Percentiles rank a stretch among this genome's conserved stretches.
Conservation (phyloP, 257 asterid species). For the Handroanthus guayacan region DNA sequence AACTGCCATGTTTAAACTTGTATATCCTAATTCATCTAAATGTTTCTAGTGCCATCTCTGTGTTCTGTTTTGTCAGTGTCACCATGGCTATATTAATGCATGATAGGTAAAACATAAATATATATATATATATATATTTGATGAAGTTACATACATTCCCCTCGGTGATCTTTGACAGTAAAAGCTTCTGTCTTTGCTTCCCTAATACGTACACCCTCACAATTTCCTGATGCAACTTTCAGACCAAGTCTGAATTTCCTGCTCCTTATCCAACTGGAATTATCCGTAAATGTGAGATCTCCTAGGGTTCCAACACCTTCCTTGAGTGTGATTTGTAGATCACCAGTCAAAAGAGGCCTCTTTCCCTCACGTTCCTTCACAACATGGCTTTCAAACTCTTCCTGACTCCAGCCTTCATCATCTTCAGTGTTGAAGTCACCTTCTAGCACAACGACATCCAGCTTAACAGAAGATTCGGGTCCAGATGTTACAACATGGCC, state of each 20-base stretch:
- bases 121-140: neutral
- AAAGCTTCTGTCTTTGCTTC: slow-evolving; percentile 98
- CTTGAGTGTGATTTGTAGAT: slow-evolving; percentile 82
- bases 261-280: slow-evolving; percentile 98
- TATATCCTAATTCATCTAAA: slow-evolving; percentile 2
- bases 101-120: neutral
- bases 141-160: slow-evolving; percentile 73
- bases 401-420: slow-evolving; percentile 84
- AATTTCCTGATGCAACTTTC: slow-evolving; percentile 84
- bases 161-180: slow-evolving; percentile 95
- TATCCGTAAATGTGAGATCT: slow-evolving; percentile 93
- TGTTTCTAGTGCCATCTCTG: neutral
- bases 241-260: slow-evolving; percentile 95
- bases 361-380: slow-evolving; percentile 98
- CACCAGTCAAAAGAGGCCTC: slow-evolving; percentile 92
- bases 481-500: slow-evolving; percentile 89
- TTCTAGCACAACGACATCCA: slow-evolving; percentile 88
- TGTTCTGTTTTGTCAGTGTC: neutral
- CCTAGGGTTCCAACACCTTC: slow-evolving; percentile 99
- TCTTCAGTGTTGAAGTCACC: slow-evolving; percentile 94
- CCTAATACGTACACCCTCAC: slow-evolving; percentile 83
- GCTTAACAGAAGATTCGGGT: slow-evolving; percentile 81
- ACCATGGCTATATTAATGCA: slow-evolving; percentile 19
- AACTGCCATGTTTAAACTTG: neutral
- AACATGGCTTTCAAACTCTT: slow-evolving; percentile 90